phyloP scores from a whole-genome alignment of 257 asterid species.

The Cruciata laevipes region DNA sequence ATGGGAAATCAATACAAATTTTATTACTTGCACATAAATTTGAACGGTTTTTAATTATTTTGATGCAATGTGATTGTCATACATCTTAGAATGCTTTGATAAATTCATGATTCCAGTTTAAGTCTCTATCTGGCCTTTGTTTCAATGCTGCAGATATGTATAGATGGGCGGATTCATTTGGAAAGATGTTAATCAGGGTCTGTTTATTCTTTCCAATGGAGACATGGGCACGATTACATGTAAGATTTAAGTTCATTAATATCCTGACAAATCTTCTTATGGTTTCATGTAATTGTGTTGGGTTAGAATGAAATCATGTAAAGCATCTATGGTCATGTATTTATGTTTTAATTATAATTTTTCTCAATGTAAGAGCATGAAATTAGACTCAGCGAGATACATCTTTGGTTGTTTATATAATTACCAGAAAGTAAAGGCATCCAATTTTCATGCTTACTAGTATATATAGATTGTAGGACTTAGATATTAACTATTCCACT shows the following conservation, averaged over 20 bases:
- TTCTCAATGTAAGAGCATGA: not conserved
- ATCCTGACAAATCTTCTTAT: not conserved
- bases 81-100: not conserved
- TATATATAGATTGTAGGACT: not conserved
- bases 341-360: not conserved
- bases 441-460: not conserved
- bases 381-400: not conserved
- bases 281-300: not conserved
- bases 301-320: not conserved
- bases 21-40: not conserved
- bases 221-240: slow-evolving; percentile 81
- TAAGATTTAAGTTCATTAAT: slow-evolving; percentile 21
- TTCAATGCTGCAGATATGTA: slow-evolving; percentile 83
- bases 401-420: not conserved
- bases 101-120: too few species aligned
- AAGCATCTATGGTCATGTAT: not conserved
- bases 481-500: not conserved
- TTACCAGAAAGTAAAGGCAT: not conserved
- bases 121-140: too few species aligned
- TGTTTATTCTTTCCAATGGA: slow-evolving; percentile 87
- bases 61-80: not conserved
- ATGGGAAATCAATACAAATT: not conserved
- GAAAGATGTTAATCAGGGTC: slow-evolving; percentile 74
- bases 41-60: not conserved
- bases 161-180: slow-evolving; percentile 70